Percentiles rank a stretch among this genome's conserved stretches.
Conservation (phyloP, 2,329 filamentous ascomycete species). For the Stagonosporopsis tanaceti region DNA sequence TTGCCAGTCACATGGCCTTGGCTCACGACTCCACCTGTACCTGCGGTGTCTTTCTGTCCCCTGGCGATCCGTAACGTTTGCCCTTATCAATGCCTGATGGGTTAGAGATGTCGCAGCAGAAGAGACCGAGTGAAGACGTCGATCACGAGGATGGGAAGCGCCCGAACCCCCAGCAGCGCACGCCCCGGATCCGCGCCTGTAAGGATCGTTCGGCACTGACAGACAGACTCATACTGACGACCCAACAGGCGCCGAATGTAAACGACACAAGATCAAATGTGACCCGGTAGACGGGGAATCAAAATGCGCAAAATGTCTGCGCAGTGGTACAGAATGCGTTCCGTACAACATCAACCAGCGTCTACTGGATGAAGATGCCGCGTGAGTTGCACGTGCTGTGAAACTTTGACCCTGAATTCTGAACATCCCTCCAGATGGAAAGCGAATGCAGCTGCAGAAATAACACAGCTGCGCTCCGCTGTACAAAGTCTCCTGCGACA, state of each 20-base stretch:
- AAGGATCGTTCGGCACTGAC: constrained; percentile 13
- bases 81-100: constrained; percentile 29
- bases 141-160: constrained; percentile 40
- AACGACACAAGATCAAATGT: constrained; percentile 48
- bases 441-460: constrained; percentile 37
- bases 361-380: constrained; percentile 43
- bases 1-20: constrained; percentile 22
- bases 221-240: constrained; percentile 5
- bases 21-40: constrained; percentile 18
- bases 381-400: constrained; percentile 31
- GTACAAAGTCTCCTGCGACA: constrained; percentile 40
- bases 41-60: constrained; percentile 8
- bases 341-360: constrained; percentile 61
- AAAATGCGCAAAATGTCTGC: constrained; percentile 46
- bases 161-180: constrained; percentile 33
- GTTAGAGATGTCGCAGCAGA: constrained; percentile 70
- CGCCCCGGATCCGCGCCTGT: constrained; percentile 40
- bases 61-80: constrained; percentile 22
- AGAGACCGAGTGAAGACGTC: constrained; percentile 41
- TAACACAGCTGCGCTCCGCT: constrained; percentile 37
- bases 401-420: background rate
- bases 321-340: constrained; percentile 78
- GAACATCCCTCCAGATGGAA: constrained; percentile 37
- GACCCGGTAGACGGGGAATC: constrained; percentile 42
- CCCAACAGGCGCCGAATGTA: constrained; percentile 43